A percentile compares a stretch with the other conserved stretches of the same genome.
These are phyloP conservation scores for Cucumis hystrix DNA, from an alignment of 306 rosid genomes.

Conservation along the genomic window DNA sequence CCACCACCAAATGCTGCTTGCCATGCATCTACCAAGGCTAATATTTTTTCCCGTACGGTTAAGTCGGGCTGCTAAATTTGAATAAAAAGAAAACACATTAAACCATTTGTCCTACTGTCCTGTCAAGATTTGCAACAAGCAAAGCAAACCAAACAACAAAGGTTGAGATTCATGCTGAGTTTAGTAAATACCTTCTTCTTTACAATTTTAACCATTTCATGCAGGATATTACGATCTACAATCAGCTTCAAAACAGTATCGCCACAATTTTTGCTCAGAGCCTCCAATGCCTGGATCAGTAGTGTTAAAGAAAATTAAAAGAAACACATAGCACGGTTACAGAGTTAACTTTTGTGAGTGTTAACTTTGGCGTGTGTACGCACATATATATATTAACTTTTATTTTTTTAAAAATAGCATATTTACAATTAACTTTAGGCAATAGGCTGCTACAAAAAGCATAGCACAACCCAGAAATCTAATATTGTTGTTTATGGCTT, in stretches of 20 bases:
- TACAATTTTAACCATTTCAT: constrained; percentile 89
- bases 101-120: neutral
- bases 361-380: too few species aligned
- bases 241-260: constrained; percentile 66
- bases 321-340: neutral
- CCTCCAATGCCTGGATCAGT: constrained; percentile 67
- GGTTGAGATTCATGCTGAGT: neutral
- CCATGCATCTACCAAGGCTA: constrained; percentile 77
- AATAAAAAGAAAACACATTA: neutral
- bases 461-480: neutral
- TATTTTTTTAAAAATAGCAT: neutral
- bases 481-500: neutral
- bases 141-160: neutral
- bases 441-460: neutral
- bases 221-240: constrained; percentile 69
- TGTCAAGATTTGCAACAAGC: neutral
- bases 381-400: neutral
- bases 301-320: neutral
- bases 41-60: constrained; percentile 79
- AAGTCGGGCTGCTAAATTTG: constrained; percentile 61
- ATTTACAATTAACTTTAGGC: neutral
- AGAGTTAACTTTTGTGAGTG: neutral
- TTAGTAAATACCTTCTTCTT: constrained; percentile 62
- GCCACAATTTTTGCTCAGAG: constrained; percentile 85
- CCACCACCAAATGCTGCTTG: constrained; percentile 96